Evolutionary conservation across 2,329 filamentous ascomycete species (phyloP), one percentile per base, ranked within the genome.

Genomic region (Basipetospora chlamydospora): DNA sequence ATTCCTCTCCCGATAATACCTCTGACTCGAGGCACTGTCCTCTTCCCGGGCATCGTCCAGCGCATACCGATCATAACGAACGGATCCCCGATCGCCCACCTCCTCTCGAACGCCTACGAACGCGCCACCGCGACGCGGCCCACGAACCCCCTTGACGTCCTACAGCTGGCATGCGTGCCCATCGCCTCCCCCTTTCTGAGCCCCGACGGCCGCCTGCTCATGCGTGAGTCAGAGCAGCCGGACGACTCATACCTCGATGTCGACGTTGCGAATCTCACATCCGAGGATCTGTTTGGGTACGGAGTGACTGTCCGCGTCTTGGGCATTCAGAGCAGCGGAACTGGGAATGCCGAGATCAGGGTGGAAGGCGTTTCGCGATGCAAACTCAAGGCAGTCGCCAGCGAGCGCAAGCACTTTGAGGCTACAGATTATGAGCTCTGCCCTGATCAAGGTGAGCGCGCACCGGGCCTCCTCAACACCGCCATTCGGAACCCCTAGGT

Each of bases 81-180:
- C 56, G 83, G 88, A 35, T 77, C 84, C 46, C 90, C 96, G 57
- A 80, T 96, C 46, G 80, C 85, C 37, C 82, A 88, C 35, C 73
- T 96, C 30, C 75, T 98, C 39, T 82, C 86, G 15, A 78, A 80
- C 47, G 73, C 94, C 41, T 88, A 93, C 58, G 81, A 81, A 49
- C 76, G 77, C 46, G 77, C 78, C 20, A 67, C 80, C 23, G 71
- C 73, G 28, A 78, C 77, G 48, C 72, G 78, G 45, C 71, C 75
- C 20, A 70, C 68, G 43, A 67, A 75, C 46, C 64, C 70, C 43
- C 66, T 78, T 50, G 71, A 77, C 46, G 64, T 66, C 45, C 75
- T 94, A 46, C 77, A 82, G 7, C 77, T 96, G 45, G 85, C 81
- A 37, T 96, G 88, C 55, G 77, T 96, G 38, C 90, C 90, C 15